These are phyloP conservation scores for Hypoxylon lenormandii DNA, from an alignment of 495 filamentous ascomycete genomes.

Conservation along the genomic window DNA sequence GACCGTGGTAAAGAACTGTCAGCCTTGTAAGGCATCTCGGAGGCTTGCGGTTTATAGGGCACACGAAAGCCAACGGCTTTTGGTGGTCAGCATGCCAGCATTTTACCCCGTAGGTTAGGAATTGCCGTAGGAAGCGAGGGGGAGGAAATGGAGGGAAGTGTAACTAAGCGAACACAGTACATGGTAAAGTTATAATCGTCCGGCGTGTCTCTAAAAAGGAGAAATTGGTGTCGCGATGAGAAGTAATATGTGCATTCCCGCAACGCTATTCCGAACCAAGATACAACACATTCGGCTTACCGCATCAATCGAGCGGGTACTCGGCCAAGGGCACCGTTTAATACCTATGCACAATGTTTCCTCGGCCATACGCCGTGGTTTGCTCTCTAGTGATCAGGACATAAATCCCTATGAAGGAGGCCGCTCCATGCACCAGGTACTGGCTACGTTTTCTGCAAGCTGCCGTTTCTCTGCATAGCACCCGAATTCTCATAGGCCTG, in stretches of 20 bases:
- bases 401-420: conserved; percentile 14
- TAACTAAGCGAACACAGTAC: conserved; percentile 30
- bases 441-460: neutral
- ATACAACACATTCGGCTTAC: conserved; percentile 33
- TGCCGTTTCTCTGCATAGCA: conserved; percentile 7
- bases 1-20: conserved; percentile 2
- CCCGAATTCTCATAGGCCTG: conserved; percentile 13
- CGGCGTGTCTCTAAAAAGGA: conserved; percentile 19
- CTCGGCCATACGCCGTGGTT: conserved; percentile 23
- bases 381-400: conserved; percentile 1
- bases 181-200: conserved; percentile 4
- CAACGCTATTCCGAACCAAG: conserved; percentile 35
- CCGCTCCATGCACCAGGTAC: conserved; percentile 3
- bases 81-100: conserved; percentile 30
- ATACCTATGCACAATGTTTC: conserved; percentile 11
- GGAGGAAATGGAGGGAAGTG: conserved; percentile 7
- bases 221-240: conserved; percentile 19
- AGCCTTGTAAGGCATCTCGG: conserved; percentile 30
- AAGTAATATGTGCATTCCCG: conserved; percentile 36
- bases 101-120: conserved; percentile 20
- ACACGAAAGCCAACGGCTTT: conserved; percentile 15
- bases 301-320: conserved; percentile 14
- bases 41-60: conserved; percentile 8
- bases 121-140: conserved; percentile 12
- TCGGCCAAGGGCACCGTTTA: conserved; percentile 12